Evolutionary conservation across 352 stramenopile species (phyloP).

Genomic region (Stramenopiles sp.): DNA sequence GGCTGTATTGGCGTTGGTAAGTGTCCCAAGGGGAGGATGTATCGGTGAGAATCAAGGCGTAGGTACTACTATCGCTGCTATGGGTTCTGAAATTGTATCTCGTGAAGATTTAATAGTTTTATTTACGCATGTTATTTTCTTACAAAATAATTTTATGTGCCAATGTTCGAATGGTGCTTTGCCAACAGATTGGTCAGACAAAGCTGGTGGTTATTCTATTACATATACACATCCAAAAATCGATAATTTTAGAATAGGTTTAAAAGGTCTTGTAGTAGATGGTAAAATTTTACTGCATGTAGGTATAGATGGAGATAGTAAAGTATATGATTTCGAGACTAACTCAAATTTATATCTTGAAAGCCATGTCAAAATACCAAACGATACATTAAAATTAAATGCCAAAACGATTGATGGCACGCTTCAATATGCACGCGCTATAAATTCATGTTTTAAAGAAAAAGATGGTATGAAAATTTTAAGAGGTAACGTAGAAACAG

Average conservation of each 20-base stretch:
- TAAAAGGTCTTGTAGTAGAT: neutral
- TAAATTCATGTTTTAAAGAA: neutral
- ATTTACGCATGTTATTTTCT: neutral
- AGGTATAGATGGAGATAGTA: neutral
- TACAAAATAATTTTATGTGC: neutral
- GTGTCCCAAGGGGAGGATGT: neutral
- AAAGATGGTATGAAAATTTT: neutral
- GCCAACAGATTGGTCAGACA: neutral
- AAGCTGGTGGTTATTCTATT: neutral
- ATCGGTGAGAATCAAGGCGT: neutral
- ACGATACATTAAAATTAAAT: no score
- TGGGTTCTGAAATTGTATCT: neutral
- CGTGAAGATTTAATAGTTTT: neutral
- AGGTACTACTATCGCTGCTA: neutral
- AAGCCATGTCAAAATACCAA: neutral
- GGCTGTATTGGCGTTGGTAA: neutral
- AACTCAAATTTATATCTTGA: neutral
- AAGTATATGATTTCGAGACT: neutral
- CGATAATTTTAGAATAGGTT: neutral
- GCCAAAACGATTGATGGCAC: neutral
- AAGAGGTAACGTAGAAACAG: neutral
- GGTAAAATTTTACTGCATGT: neutral
- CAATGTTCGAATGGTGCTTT: neutral
- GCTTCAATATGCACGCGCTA: neutral
- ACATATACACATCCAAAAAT: neutral